Base-by-base conservation (phyloP, 805 yeast genomes). In the Starmerella asiatica region DNA sequence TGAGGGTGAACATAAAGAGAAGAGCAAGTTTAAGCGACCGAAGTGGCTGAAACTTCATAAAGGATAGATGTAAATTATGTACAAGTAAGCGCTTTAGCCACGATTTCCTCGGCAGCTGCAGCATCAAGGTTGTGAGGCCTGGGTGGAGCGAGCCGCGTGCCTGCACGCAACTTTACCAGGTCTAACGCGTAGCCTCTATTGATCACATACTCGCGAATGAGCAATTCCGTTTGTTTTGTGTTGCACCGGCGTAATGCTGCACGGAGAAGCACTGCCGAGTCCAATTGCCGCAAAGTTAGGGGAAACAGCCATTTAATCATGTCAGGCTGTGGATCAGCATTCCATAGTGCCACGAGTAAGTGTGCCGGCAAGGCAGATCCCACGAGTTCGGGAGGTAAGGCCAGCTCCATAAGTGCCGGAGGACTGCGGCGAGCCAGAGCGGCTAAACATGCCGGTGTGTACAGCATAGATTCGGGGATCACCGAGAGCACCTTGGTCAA, bases 21-120 rank as follows among this genome's bases (percentile, higher is more conserved):
- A 23, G 26, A 11, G 26, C 9, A 23, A 23, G 26, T 23, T 23
- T 11, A 23, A 23, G 11, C 7, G 11, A 11, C 55, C 55, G 7
- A 51, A 51, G 32, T 51, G 55, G 55, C 46, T 51, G 15, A 50
- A 50, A n/a, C 43, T 51, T 24, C 53, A 49, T 29, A 49, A 49
- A 24, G 26, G 26, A 31, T 23, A 27, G 24, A 15, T 15, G 17
- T 15, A 21, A 14, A 27, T 19, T 19, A 23, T 23, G 7, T 23
- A 23, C 26, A 7, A 23, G 7, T 23, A 26, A 29, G 18, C 3
- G 8, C 8, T 6, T n/a, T 21, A 11, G 21, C 8, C 29, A 34
- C 30, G 9, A 36, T 6, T 12, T 16, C 21, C 9, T 16, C n/a
- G 8, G 40, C 40, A 15, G 24, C 40, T 3, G 19, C 26, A 19